phyloP scores from a whole-genome alignment of 2,329 filamentous ascomycete species.

The Apiospora phragmitis region DNA sequence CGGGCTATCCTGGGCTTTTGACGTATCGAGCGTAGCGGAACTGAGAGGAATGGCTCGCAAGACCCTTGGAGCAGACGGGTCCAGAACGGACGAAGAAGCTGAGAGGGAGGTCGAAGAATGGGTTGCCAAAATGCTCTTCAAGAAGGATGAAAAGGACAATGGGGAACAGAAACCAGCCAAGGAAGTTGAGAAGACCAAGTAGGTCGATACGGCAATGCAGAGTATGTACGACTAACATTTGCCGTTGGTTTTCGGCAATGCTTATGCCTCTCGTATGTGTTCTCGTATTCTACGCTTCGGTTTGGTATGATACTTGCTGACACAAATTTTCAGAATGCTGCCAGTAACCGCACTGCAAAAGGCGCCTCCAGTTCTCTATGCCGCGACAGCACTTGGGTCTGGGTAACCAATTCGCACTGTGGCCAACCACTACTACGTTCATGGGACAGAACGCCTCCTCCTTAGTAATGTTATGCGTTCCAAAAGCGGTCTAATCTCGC shows the following conservation, averaged over 20 bases:
- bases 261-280: background rate
- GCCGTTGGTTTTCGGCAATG: background rate
- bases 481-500: background rate
- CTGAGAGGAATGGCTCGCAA: conserved; percentile 53
- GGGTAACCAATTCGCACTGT: background rate
- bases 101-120: conserved; percentile 64
- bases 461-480: background rate
- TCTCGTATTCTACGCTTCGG: background rate
- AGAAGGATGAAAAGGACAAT: conserved; percentile 42
- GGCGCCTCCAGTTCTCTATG: background rate
- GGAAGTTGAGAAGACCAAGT: conserved; percentile 13
- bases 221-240: background rate
- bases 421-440: background rate
- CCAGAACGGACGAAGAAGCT: conserved; percentile 46
- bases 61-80: conserved; percentile 35
- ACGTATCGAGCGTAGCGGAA: conserved; percentile 71
- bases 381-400: background rate
- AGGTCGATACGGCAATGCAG: conserved; percentile 3
- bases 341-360: background rate
- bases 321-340: background rate
- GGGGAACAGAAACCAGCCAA: conserved; percentile 16
- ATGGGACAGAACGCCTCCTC: background rate
- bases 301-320: background rate
- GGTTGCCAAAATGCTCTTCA: conserved; percentile 61
- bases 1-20: conserved; percentile 72